Evolutionary conservation across 2,329 filamentous ascomycete genomes (phyloP).

Genomic region (Monilinia fructigena): DNA sequence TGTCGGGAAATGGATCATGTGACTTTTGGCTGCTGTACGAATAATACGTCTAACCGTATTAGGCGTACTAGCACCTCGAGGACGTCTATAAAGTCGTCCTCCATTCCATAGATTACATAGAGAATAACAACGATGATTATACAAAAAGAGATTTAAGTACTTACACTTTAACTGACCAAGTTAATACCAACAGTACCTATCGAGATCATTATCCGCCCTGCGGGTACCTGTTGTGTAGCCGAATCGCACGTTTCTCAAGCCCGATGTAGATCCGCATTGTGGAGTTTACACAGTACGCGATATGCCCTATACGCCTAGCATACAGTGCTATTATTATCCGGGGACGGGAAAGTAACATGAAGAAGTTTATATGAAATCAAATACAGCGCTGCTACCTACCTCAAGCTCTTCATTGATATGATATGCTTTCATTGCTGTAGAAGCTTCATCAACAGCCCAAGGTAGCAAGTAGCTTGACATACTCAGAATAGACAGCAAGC

Average conservation of each 20-base stretch:
- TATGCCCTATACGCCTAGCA: background rate
- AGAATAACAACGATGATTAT: too few species aligned
- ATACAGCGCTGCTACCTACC: background rate
- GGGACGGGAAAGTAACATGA: background rate
- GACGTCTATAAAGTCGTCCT: too few species aligned
- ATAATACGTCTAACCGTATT: too few species aligned
- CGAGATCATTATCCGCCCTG: too few species aligned
- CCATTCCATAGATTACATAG: too few species aligned
- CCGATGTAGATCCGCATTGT: background rate
- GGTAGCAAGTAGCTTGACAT: background rate
- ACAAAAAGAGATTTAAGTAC: too few species aligned
- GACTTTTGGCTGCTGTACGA: too few species aligned
- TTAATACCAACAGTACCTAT: too few species aligned
- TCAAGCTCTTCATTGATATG: background rate
- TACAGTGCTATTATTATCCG: background rate
- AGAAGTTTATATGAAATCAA: background rate
- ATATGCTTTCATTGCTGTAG: slow-evolving; percentile 4
- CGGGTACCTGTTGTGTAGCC: too few species aligned
- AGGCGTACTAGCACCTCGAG: too few species aligned
- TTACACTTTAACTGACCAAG: too few species aligned
- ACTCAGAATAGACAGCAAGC: background rate
- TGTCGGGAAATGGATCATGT: too few species aligned
- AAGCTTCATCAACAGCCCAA: background rate
- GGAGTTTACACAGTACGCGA: background rate
- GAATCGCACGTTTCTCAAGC: background rate